Evolutionary conservation across 805 yeast genomes (phyloP), one percentile per base, ranked within the genome.

Genomic region (Candida xiaguanensis): DNA sequence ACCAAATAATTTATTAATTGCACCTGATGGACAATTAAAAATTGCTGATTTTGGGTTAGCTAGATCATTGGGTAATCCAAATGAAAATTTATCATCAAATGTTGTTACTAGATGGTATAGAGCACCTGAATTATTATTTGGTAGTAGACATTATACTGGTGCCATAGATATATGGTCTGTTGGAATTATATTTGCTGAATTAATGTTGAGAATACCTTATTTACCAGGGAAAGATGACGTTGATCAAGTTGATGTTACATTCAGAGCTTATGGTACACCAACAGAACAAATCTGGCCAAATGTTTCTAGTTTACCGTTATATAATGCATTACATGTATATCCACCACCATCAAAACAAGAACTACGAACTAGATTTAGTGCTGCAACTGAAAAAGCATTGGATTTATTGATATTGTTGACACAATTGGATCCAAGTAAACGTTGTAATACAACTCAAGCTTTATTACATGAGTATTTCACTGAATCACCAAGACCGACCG

Each of bases 31-130:
- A 1, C 80, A 84, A 46, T 70, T 93, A 44, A 93, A 93, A 58
- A 74, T 93, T 45, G 99, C 99, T 2, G 99, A 93, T 86, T 93
- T 93, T 67, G 99, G 99, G 49, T 70, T 91, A 32, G 98, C 98
- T 0, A 68, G 99, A 46, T 77, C 90, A 2, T 67, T 87, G 42
- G 91, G 95, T 0, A 72, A 82, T 17, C 77, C 80, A 32, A 77
- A 79, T 42, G 93, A 85, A 47, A 76, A 73, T 32, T 67, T 93
- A 58, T 86, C 98, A 0, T 85, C 95, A 2, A 91, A 90, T 46
- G 99, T 93, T 3, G 99, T 93, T 1, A 93, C 99, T 2, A 67
- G 98, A 44, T 93, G 99, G 99, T 93, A 93, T 61, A 69, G 98
- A 40, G 95, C 98, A 0, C 99, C 74, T 0, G 74, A 69, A 48